phyloP scores from a whole-genome alignment of 805 yeast species.

The Lipomyces mesembrius region DNA sequence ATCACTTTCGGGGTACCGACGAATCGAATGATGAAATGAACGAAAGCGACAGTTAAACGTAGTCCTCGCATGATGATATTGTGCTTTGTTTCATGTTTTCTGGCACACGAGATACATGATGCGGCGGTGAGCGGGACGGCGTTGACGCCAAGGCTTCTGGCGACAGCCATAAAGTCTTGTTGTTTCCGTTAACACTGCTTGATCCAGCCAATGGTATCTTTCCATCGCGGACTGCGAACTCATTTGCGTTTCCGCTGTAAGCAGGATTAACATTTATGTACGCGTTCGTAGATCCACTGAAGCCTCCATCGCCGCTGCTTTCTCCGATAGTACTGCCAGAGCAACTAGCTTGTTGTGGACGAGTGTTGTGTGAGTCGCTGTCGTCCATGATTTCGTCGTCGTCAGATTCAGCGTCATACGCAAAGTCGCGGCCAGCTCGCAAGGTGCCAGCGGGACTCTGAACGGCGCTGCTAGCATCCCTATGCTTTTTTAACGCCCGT shows the following conservation, averaged over 20 bases:
- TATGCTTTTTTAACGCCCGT: conserved; percentile 23
- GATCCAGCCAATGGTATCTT: neutral
- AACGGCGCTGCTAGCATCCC: neutral
- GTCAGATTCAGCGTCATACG: neutral
- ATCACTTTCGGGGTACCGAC: conserved; percentile 22
- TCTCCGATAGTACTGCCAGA: neutral
- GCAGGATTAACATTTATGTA: neutral
- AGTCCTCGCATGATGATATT: conserved; percentile 18
- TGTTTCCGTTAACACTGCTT: neutral
- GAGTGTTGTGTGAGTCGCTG: neutral
- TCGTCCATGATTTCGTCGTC: conserved; percentile 4
- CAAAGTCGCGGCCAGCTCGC: neutral
- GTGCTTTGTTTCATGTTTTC: conserved; percentile 22
- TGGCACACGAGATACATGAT: neutral
- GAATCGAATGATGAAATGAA: conserved; percentile 21
- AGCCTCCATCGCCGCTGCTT: neutral
- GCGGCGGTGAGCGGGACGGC: neutral
- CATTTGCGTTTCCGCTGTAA: neutral
- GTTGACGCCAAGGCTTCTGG: neutral
- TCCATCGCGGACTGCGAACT: neutral
- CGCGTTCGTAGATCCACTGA: neutral
- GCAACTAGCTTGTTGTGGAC: neutral
- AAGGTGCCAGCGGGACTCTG: neutral
- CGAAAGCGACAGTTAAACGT: conserved; percentile 26
- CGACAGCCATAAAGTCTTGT: neutral